These are phyloP conservation scores for Botrytis galanthina DNA, from an alignment of 2,329 filamentous ascomycete species.

Conservation along the genomic window DNA sequence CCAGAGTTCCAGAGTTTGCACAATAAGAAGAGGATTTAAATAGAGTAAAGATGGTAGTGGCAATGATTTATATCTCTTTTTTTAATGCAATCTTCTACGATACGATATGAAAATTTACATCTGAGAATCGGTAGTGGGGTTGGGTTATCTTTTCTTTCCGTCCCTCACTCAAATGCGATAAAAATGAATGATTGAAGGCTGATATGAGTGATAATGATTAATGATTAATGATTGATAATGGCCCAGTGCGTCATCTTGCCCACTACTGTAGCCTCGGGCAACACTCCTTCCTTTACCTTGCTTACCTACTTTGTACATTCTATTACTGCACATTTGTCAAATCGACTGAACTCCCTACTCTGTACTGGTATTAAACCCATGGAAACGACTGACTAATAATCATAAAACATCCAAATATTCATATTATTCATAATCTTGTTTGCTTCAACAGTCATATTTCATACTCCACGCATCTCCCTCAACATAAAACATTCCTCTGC, in stretches of 20 bases:
- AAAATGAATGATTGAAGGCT: neutral
- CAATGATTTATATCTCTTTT: neutral
- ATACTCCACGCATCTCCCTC: neutral
- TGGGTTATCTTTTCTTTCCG: conserved; percentile 2
- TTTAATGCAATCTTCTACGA: neutral
- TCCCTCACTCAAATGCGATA: conserved; percentile 1
- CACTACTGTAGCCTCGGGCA: neutral
- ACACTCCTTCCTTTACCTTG: neutral
- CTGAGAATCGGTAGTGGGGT: conserved; percentile 6
- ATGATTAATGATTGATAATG: neutral
- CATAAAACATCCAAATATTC: neutral
- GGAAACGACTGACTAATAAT: neutral
- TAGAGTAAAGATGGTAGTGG: neutral
- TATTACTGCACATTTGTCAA: neutral
- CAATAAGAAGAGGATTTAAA: neutral
- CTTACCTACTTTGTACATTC: neutral
- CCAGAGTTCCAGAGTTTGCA: neutral
- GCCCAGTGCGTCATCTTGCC: conserved; percentile 4
- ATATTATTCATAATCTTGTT: neutral
- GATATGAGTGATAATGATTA: neutral
- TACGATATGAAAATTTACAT: neutral
- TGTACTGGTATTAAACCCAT: too few species aligned
- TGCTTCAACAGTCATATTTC: neutral
- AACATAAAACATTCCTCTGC: neutral
- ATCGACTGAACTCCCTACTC: neutral